phyloP scores from a whole-genome alignment of 768 basidiomycete species.

The Fistulinella prunicolor region DNA sequence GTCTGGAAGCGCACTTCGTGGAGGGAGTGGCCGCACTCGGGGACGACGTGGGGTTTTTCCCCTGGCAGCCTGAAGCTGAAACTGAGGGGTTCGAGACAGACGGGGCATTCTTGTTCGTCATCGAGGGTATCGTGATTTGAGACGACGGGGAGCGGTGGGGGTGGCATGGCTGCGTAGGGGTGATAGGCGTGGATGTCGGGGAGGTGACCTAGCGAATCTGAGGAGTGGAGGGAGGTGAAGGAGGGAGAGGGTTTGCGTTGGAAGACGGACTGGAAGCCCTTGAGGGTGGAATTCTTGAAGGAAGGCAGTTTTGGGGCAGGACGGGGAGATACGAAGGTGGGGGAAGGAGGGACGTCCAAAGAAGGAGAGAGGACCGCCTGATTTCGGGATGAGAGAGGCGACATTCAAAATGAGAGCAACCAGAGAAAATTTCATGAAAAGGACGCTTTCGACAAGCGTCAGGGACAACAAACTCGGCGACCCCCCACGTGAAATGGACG shows the following conservation, averaged over 20 bases:
- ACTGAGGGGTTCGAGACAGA: conserved; percentile 93
- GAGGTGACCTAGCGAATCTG: conserved; percentile 38
- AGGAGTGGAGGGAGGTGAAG: conserved; percentile 53
- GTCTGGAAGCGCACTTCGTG: conserved; percentile 62
- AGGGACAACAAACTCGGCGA: too few relatives aligned
- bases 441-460: too few relatives aligned
- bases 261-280: conserved; percentile 53
- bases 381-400: conserved; percentile 41
- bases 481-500: too few relatives aligned
- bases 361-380: too few relatives aligned
- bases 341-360: conserved; percentile 43
- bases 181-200: conserved; percentile 41
- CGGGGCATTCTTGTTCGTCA: conserved; percentile 90
- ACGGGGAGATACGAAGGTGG: conserved; percentile 40
- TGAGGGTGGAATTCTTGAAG: conserved; percentile 36
- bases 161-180: conserved; percentile 59
- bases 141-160: conserved; percentile 70
- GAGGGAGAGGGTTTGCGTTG: conserved; percentile 41
- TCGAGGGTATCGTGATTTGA: conserved; percentile 59
- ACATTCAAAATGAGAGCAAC: too few relatives aligned
- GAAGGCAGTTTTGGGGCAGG: conserved; percentile 26
- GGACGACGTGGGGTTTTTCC: conserved; percentile 96
- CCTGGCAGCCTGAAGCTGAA: conserved; percentile 92
- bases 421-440: too few relatives aligned
- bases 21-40: conserved; percentile 96